phyloP scores from a whole-genome alignment of 139 green algal genomes.

The Chlamydomonas sp. region DNA sequence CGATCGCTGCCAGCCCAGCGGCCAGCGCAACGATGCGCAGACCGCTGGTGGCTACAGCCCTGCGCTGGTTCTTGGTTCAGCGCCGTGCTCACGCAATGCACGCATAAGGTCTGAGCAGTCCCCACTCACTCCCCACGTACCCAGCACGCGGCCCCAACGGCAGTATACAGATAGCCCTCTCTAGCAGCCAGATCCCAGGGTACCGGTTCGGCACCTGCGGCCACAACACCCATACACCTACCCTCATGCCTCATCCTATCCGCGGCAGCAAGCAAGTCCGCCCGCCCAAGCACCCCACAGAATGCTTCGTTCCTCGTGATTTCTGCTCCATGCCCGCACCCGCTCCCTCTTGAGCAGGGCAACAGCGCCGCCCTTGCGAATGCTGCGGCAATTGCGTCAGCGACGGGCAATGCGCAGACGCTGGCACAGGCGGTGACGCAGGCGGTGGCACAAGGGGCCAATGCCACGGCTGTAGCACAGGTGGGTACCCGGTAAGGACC shows the following conservation, averaged over 20 bases:
- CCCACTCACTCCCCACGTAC: too few relatives aligned
- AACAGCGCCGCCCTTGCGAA: slow-evolving; percentile 12
- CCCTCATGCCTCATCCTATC: not conserved
- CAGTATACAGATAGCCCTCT: too few relatives aligned
- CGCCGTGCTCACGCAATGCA: too few relatives aligned
- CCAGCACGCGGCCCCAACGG: too few relatives aligned
- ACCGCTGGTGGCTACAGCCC: not conserved
- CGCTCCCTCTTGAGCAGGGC: not conserved
- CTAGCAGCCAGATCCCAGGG: not conserved
- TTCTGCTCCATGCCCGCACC: not conserved
- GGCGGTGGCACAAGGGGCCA: slow-evolving; percentile 32
- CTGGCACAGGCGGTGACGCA: slow-evolving; percentile 26
- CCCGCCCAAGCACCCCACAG: not conserved
- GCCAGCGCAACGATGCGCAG: not conserved
- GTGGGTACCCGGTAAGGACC: not conserved
- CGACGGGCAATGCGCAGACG: slow-evolving; percentile 15
- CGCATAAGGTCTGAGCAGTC: too few relatives aligned
- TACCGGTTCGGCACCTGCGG: not conserved
- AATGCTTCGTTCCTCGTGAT: not conserved
- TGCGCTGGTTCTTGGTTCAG: not conserved
- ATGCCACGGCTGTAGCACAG: slow-evolving; percentile 25
- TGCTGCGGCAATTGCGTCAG: slow-evolving; percentile 18
- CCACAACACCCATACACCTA: not conserved
- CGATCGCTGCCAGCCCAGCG: not conserved
- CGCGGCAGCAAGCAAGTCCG: not conserved